Base-by-base conservation (phyloP, 2,329 filamentous ascomycete genomes). In the Exophiala xenobiotica region DNA sequence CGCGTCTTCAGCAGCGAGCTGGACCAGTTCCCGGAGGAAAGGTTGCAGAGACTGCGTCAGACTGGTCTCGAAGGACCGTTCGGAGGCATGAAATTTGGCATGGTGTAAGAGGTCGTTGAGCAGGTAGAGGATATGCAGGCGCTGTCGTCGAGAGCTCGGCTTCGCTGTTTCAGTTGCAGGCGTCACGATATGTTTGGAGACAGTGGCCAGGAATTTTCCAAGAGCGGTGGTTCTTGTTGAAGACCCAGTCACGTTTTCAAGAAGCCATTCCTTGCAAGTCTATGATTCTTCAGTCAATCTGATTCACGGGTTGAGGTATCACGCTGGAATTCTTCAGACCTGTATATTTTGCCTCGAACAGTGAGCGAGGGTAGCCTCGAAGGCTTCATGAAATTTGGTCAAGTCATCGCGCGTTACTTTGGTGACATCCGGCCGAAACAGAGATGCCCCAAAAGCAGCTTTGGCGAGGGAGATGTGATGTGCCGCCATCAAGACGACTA, bases 261-360 rank as follows among this genome's bases (percentile, higher is more conserved):
- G 72, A 64, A 92, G 85, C 89, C 89, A 95, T 72, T 81, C 78
- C 80, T 91, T 95, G 80, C 88, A 91, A 77, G 82, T 87, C 90
- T 95, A 81, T 56, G 46, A 44, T 54, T 55, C 43, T 53, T 61
- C 57, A 62, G 60, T 61, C 51, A 63, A 55, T 49, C 44, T 26
- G 41, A 16, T 33, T 27, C 40, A 42, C 27, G 42, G 19, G 31
- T 20, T 39, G 49, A 40, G 42, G 33, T 35, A 12, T 38, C 51
- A 49, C 31, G 47, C 56, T 51, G 56, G 64, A 67, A 67, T 65
- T 62, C 64, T 64, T 74, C 86, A 90, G 88, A 93, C 88, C 88
- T 93, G 88, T 78, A 93, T 86, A 76, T 92, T 90, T 76, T 77
- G 73, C 66, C 83, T 79, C 65, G 87, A 88, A 80, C 88, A 92